phyloP scores from a whole-genome alignment of 495 filamentous ascomycete genomes.

The Penicillium silybi region DNA sequence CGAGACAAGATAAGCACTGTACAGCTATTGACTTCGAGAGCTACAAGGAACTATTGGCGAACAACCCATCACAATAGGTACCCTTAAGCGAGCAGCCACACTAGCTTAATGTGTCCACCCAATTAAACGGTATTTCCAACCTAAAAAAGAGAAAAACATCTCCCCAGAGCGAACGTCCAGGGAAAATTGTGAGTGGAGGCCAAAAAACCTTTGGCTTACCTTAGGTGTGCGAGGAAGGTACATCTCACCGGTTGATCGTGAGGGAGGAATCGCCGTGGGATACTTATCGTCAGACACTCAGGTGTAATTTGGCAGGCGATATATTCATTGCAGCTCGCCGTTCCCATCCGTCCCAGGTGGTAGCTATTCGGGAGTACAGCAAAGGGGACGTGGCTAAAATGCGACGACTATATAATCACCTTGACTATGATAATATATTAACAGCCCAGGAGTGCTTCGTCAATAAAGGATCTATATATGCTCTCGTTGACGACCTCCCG shows the following conservation, averaged over 20 bases:
- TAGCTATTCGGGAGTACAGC: slow-evolving; percentile 5
- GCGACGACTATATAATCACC: not conserved
- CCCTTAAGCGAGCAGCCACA: not conserved
- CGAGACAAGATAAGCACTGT: slow-evolving; percentile 9
- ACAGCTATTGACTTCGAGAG: slow-evolving; percentile 6
- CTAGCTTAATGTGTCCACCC: not conserved
- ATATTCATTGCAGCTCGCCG: slow-evolving; percentile 6
- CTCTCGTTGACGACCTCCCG: slow-evolving; percentile 6
- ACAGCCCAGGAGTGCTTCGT: slow-evolving; percentile 7
- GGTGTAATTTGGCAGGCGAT: slow-evolving; percentile 4
- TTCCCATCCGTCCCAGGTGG: not conserved
- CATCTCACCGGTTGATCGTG: not conserved
- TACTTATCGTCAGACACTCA: slow-evolving; percentile 4
- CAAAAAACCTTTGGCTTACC: not conserved
- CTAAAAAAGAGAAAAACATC: slow-evolving; percentile 3
- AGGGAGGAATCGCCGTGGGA: slow-evolving; percentile 16
- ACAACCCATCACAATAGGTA: not conserved
- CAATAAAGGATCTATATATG: not conserved
- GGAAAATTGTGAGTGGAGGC: not conserved
- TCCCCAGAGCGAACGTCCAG: not conserved
- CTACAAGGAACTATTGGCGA: slow-evolving; percentile 2
- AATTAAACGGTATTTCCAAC: not conserved
- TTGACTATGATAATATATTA: slow-evolving; percentile 9
- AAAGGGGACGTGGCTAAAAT: slow-evolving; percentile 1
- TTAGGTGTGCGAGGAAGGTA: not conserved